Evolutionary conservation across 2,329 filamentous ascomycete genomes (phyloP), one percentile per base, ranked within the genome.

Genomic region (Pseudopithomyces chartarum): DNA sequence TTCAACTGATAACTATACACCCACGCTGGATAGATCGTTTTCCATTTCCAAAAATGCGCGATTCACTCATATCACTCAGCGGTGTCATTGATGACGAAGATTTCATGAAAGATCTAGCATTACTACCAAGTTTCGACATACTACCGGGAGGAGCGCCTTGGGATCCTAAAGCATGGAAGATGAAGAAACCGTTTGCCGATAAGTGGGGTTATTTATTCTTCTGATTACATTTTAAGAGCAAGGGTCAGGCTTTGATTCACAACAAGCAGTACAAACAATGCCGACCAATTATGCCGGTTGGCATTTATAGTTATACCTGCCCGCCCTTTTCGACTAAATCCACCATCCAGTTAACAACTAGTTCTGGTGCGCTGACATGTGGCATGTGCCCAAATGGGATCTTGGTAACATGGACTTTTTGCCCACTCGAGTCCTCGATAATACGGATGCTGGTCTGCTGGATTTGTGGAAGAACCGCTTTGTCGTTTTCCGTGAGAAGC

Each of bases 11-110:
- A 1, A 67, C 67, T 3, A 61, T 73, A 19, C 76, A 79, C 59
- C 70, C 70, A 20, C 64, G 66, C 0, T 79, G 76, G 74, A 71
- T 79, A 44, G 77, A 79, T 55, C 68, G 75, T n/a, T 73, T 79
- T 29, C 76, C 76, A 0, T 78, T 78, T 47, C 76, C 75, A 6
- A 67, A 65, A 23, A 70, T 79, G 66, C 62, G 78, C n/a, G 73
- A 79, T 47, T 73, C 69, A 46, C 55, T 79, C 44, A 79, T 79
- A 38, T 47, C 45, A 23, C 39, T 72, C 36, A 58, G 60, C 17
- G 59, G 61, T 17, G 61, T 70, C 2, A 55, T 79, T 38, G 73
- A 80, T 58, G 67, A 76, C 20, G 75, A 78, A 22, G 73, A 76
- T 15, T 66, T 79, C 13, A 29, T 76, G 29, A 53, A 54, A 10